Conservation (phyloP, 2,329 filamentous ascomycete species). For the Zasmidium angulare region DNA sequence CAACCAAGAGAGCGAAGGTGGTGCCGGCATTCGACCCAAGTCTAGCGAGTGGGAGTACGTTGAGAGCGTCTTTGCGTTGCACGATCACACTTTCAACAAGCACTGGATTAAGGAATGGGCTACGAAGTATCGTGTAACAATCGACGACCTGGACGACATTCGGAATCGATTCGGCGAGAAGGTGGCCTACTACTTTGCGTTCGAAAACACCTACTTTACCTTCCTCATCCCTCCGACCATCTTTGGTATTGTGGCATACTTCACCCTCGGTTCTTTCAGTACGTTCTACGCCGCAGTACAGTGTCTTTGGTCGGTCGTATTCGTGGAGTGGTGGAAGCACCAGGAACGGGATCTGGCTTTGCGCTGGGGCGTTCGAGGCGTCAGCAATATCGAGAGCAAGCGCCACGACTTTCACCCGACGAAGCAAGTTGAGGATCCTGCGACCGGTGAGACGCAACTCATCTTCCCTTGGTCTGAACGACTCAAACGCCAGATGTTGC, state of each 20-base stretch:
- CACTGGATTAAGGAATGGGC: constrained; percentile 56
- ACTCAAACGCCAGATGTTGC: constrained; percentile 72
- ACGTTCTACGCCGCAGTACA: constrained; percentile 75
- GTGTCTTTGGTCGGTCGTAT: constrained; percentile 82
- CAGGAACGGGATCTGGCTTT: constrained; percentile 84
- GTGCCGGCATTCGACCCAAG: constrained; percentile 52
- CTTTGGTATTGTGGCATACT: constrained; percentile 74
- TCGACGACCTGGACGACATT: constrained; percentile 53
- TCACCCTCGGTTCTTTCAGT: constrained; percentile 82
- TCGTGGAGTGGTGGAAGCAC: constrained; percentile 95
- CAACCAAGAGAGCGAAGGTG: constrained; percentile 47
- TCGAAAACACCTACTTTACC: constrained; percentile 84
- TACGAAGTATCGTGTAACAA: constrained; percentile 46
- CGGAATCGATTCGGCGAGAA: constrained; percentile 52
- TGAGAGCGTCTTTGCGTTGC: constrained; percentile 50
- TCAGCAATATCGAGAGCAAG: constrained; percentile 76
- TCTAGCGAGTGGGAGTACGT: constrained; percentile 52
- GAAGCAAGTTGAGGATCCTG: constrained; percentile 70
- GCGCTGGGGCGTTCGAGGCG: constrained; percentile 83
- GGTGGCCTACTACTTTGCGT: constrained; percentile 95
- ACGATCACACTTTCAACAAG: constrained; percentile 54
- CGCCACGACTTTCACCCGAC: constrained; percentile 79
- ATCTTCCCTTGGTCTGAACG: constrained; percentile 76
- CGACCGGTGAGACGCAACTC: constrained; percentile 76
- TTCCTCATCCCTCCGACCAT: constrained; percentile 80